Percentiles rank a stretch among this genome's conserved stretches.
Evolutionary conservation across 345 rosid genomes (phyloP).

Genomic region (Salix brachista): DNA sequence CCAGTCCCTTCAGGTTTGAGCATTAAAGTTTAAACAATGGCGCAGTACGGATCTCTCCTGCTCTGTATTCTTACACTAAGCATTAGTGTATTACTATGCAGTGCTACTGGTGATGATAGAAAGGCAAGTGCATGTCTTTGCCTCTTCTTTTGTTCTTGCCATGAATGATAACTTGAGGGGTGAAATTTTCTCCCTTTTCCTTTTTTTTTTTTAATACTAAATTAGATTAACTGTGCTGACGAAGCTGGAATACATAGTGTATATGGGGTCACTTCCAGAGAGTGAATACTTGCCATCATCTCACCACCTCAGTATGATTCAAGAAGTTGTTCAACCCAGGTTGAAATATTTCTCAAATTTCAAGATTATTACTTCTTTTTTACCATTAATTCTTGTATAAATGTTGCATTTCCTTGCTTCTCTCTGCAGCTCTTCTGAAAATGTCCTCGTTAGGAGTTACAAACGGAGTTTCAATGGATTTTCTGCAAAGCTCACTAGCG

Average conservation of each 20-base stretch:
- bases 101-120: background rate
- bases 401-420: background rate
- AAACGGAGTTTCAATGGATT: slow-evolving; percentile 1
- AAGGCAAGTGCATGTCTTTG: background rate
- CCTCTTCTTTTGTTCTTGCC: too few relatives aligned
- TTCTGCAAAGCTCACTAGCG: background rate
- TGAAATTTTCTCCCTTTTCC: too few relatives aligned
- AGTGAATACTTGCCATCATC: background rate
- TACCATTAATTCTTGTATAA: background rate
- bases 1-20: background rate
- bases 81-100: background rate
- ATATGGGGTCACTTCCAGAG: slow-evolving; percentile 4
- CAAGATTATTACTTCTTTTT: background rate
- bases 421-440: background rate
- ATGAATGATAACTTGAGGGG: too few relatives aligned
- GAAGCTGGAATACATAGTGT: background rate
- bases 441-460: background rate
- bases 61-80: background rate
- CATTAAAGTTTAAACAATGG: background rate
- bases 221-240: background rate
- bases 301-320: background rate
- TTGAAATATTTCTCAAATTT: background rate
- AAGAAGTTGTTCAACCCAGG: background rate
- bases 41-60: background rate
- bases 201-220: background rate